Conservation (phyloP, 352 stramenopile genomes). For the Plasmopara halstedii region DNA sequence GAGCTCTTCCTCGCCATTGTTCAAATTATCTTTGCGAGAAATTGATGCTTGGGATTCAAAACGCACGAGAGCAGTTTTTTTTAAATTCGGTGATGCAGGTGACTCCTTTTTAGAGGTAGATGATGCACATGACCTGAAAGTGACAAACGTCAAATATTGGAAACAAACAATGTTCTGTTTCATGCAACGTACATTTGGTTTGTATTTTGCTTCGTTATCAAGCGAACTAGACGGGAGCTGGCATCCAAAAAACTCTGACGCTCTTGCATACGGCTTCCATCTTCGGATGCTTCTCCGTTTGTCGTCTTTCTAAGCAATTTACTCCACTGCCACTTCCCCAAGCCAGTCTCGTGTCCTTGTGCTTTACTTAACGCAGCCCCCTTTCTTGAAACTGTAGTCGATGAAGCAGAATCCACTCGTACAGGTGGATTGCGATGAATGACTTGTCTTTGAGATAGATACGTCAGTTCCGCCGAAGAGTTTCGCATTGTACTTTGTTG, state of each 20-base stretch:
- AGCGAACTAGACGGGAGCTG: conserved; percentile 17
- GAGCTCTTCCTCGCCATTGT: conserved; percentile 9
- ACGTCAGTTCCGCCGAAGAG: conserved; percentile 61
- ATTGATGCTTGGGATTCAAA: conserved; percentile 18
- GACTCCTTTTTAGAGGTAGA: not conserved
- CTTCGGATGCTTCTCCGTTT: conserved; percentile 5
- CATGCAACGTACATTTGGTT: conserved; percentile 12
- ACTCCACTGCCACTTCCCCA: conserved; percentile 64
- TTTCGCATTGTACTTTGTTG: conserved; percentile 40
- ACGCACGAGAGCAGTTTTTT: conserved; percentile 13
- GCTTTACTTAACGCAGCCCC: conserved; percentile 9
- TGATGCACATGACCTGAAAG: conserved; percentile 1
- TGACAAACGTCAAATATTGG: not conserved
- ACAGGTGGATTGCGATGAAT: conserved; percentile 65
- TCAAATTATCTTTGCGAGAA: conserved; percentile 12
- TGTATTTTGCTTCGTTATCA: conserved; percentile 27
- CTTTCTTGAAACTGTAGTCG: conserved; percentile 20
- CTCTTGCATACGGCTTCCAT: conserved; percentile 16
- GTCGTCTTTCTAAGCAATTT: conserved; percentile 41
- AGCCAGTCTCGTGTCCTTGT: conserved; percentile 25
- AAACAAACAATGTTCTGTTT: not conserved
- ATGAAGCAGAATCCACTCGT: conserved; percentile 15
- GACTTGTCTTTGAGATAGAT: conserved; percentile 73
- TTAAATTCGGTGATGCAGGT: conserved; percentile 1
- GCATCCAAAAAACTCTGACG: conserved; percentile 18